Base-by-base conservation (phyloP, 345 rosid species). In the Bruguiera sexangula region DNA sequence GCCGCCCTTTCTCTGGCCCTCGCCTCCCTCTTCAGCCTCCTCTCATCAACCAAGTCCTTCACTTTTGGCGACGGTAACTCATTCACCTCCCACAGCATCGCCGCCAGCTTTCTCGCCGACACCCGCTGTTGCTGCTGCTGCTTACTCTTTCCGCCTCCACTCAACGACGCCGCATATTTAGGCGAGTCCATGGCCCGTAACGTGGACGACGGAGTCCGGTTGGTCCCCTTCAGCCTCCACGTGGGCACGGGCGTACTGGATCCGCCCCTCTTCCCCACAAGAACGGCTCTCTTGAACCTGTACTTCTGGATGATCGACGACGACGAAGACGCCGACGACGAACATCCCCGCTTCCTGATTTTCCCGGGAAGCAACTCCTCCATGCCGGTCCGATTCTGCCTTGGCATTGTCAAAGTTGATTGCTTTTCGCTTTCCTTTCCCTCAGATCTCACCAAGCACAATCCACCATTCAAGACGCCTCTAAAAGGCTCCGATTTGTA, bases 21-120 rank as follows among this genome's bases (percentile, higher is more conserved):
- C 24, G 48, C 78, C 76, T 85, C 90, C 66, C 81, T 85, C 83
- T 73, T 80, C 68, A 65, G 29, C 74, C 77, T 82, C 67, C 80
- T 82, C 73, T 83, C 90, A 26, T 74, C 80, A 3, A 76, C 66
- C 61, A 19, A 72, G 51, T 84, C 91, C 69, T 66, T 80, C 72
- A 76, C 72, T 62, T 84, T 80, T 6, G 94, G 90, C 4, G 96
- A 88, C 61, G 97, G 96, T 78, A 90, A 86, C 88, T 87, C 96
- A 60, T 92, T 95, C 96, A 95, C 88, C 80, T 92, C 97, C 99
- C 99, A 95, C 63, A 95, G 76, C 29, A 96, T 92, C 2, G 97
- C 97, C 22, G 96, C 99, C 67, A 95, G 81, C 77, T 95, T 95
- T 85, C 99, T 84, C 7, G 97, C 97, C 2, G 97, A 92, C 63